Evolutionary conservation across 176 grass and related monocot genomes (phyloP).

Genomic region (Saccharum spontaneum): DNA sequence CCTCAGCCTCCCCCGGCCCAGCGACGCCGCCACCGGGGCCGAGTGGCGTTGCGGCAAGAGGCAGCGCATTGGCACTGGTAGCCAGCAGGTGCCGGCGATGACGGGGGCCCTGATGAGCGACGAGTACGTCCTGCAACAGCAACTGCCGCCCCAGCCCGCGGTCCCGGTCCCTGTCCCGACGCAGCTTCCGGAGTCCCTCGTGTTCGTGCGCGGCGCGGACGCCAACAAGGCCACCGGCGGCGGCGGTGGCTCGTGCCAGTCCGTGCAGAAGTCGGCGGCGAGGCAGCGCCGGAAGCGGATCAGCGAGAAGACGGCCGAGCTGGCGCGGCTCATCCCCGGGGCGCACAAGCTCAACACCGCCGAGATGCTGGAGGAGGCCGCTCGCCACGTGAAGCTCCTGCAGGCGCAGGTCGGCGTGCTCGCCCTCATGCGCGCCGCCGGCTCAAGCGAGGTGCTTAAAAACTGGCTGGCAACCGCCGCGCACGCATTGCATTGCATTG

Average conservation of each 20-base stretch:
- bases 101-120: not conserved
- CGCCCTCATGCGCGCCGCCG: conserved; percentile 41
- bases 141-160: not conserved
- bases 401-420: conserved; percentile 79
- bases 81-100: not conserved
- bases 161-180: not conserved
- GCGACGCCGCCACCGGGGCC: not conserved
- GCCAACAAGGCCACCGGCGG: not conserved
- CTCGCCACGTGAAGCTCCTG: conserved; percentile 67
- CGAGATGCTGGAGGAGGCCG: conserved; percentile 69
- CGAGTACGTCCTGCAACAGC: conserved; percentile 1
- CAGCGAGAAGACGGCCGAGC: conserved; percentile 73
- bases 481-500: not conserved
- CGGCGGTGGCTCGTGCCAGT: not conserved
- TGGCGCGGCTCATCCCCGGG: conserved; percentile 68
- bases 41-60: conserved; percentile 27
- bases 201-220: conserved; percentile 4
- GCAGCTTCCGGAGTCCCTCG: not conserved
- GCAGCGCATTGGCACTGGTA: not conserved
- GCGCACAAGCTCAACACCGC: conserved; percentile 69
- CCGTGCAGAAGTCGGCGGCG: conserved; percentile 47
- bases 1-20: conserved; percentile 3
- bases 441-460: conserved; percentile 36
- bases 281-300: conserved; percentile 77
- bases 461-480: not conserved